Base-by-base conservation (phyloP, 2,329 filamentous ascomycete genomes). In the Colletotrichum falcatum region DNA sequence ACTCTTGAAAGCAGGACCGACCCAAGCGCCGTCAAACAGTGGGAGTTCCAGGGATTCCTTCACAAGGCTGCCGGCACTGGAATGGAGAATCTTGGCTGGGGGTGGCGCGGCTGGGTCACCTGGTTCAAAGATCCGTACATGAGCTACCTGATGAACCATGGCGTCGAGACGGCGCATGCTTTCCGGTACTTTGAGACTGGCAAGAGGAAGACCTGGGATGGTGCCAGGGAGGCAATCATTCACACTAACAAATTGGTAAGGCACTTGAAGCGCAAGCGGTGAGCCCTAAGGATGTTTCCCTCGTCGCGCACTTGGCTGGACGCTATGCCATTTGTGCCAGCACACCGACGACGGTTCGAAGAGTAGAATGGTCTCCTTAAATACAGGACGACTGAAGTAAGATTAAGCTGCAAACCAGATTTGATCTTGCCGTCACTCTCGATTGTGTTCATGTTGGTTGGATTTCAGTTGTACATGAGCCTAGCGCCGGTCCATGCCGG, bases 181-280 rank as follows among this genome's bases (percentile, higher is more conserved):
- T 82, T 79, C 73, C 76, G 82, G 4, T 77, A 80, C 16, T 85
- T 84, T 67, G 80, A 82, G 72, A 82, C 79, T 0, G 81, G 79
- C 0, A 81, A 79, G 72, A 76, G 83, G 58, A 79, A 75, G 65
- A 77, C 74, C 0, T 85, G 82, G 82, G 70, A 74, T 9, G 81
- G 81, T 0, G 83, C 82, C 0, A 77, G 74, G 37, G 77, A 80
- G n/a, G 79, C 78, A 0, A 79, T 82, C 65, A 72, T 78, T 3
- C 69, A 71, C 8, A 53, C 75, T 6, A 81, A 81, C 28, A 72
- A 77, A 9, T 61, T 82, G 11, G 61, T 81, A 4, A 75, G 74
- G 61, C 77, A 76, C 39, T 78, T 81, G 26, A 71, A 71, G 54
- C 30, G 26, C 2, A 35, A 42, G 14, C 61, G 46, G 18, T 64